Evolutionary conservation across 306 rosid species (phyloP), one percentile per base, ranked within the genome.

Genomic region (Hippophae gyantsensis): DNA sequence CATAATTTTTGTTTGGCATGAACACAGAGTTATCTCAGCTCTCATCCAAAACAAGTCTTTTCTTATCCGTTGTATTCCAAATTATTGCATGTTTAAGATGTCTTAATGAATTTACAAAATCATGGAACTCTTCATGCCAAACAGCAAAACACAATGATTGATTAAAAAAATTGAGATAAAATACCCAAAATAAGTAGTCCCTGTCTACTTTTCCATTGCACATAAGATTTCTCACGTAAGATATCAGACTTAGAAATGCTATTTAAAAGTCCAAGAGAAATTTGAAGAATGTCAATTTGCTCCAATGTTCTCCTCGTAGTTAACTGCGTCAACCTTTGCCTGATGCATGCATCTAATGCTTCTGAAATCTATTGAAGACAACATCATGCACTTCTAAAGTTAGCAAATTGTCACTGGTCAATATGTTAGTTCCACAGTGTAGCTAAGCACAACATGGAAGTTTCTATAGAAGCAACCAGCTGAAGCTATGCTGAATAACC

Each of bases 121-220:
- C 59, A 13, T n/a, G 43, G 27, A 49, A 57, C 18, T 52, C 8
- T 18, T 48, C 32, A 56, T 12, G 40, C 42, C 64, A 49, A 51
- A 52, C 10, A 43, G 42, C 47, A 49, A 43, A 49, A 40, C 42
- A 54, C 10, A 13, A 8, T 9, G 9, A 40, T 23, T 8, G n/a
- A 57, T 1, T 40, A 3, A 18, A 41, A 50, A 13, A 45, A 14
- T 44, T 10, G 10, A 63, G 58, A 52, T 53, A 38, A 63, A 50
- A 59, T 6, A 69, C 54, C n/a, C 54, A 42, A 46, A 57, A 41
- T 47, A 53, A 63, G 14, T 14, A 53, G 40, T 69, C 74, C 86
- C 82, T 81, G 86, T 52, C 81, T 77, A 59, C 54, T 65, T 72
- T 77, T 81, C 86, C 86, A 81, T 44, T 77, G 80, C 54, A 65